Conservation (phyloP, 805 yeast species). For the Scheffersomyces ergatensis region DNA sequence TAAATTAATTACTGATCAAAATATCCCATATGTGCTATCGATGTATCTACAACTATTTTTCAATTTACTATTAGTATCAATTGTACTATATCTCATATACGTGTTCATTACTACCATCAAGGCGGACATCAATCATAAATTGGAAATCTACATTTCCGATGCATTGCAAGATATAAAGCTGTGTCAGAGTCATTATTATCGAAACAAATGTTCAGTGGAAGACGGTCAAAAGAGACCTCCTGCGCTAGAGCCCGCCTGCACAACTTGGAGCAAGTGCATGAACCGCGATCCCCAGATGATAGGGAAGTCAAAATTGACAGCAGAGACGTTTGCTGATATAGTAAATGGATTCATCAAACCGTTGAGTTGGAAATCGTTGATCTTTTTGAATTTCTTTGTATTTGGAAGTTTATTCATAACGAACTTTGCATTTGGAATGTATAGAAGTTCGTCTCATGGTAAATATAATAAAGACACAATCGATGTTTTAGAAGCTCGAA, state of each 20-base stretch:
- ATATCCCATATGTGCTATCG: conserved; percentile 55
- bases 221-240: conserved; percentile 54
- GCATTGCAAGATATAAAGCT: conserved; percentile 60
- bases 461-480: neutral
- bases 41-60: conserved; percentile 63
- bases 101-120: conserved; percentile 55
- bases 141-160: conserved; percentile 60
- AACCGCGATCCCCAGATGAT: conserved; percentile 66
- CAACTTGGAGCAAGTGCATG: conserved; percentile 80
- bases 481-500: neutral
- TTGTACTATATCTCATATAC: conserved; percentile 50
- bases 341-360: conserved; percentile 73
- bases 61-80: conserved; percentile 50
- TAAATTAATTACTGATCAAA: conserved; percentile 33
- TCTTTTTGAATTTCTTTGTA: conserved; percentile 43
- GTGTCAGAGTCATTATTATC: conserved; percentile 67
- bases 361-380: conserved; percentile 66
- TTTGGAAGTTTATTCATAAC: conserved; percentile 54
- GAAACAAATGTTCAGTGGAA: conserved; percentile 70
- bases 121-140: conserved; percentile 68
- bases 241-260: conserved; percentile 67
- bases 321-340: conserved; percentile 80
- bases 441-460: conserved; percentile 15
- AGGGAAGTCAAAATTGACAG: conserved; percentile 70
- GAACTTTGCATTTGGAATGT: conserved; percentile 47